Evolutionary conservation across 1,139 yeast genomes (phyloP), one percentile per base, ranked within the genome.

Genomic region (Zygoascus sp.): DNA sequence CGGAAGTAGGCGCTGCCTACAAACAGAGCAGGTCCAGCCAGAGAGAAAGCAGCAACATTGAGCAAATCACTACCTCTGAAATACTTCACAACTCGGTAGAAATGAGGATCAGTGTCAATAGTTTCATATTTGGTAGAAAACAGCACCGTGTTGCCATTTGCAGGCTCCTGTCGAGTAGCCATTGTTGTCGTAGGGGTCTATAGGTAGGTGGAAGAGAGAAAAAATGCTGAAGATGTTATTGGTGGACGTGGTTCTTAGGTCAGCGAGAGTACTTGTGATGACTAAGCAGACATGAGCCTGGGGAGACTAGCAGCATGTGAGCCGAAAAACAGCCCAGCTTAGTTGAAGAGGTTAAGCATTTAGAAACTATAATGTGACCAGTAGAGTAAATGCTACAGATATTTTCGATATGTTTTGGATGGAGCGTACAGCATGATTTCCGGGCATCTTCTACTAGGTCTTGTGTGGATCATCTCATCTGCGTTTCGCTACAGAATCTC

Each of bases 91-190:
- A 87, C 95, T 55, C 87, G 74, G 47, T 66, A 61, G 67, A 86
- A 83, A 56, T 81, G 80, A 37, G 96, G 96, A 64, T 87, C 96
- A 48, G 78, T 75, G 63, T 87, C 96, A 61, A 87, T 87, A 52
- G 70, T 61, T 65, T 70, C 68, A 55, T 61, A 63, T 50, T 61
- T 61, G 30, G 66, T 53, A 52, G 61, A 56, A 52, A 61, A 61
- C 46, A 61, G 58, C 36, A 62, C 66, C 36, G 58, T 57, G 53
- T 63, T 63, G 47, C 56, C 55, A 45, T 53, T 49, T 34, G 52
- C 50, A 30, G 48, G 48, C 25, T 45, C 41, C 25, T 45, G 40
- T 19, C 15, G 20, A 21, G 42, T 38, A 23, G 32, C 37, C 42
- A 30, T 38, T 21, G 21, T 19, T 22, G 13, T 23, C 39, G n/a